These are phyloP conservation scores for Lithocarpus polystachyus DNA, from an alignment of 306 rosid species.

Conservation along the genomic window DNA sequence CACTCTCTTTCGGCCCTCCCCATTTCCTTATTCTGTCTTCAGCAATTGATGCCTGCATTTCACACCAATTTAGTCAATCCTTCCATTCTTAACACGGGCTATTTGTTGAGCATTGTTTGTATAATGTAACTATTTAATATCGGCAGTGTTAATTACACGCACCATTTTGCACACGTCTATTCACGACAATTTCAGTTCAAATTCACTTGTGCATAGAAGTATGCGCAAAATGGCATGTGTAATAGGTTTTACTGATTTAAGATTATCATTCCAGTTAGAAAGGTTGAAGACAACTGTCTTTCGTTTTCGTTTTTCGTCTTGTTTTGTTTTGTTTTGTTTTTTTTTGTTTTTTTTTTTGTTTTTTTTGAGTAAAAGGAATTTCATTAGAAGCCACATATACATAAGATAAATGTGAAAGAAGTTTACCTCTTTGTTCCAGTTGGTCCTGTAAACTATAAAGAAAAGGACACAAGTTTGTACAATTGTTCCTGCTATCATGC, in stretches of 20 bases:
- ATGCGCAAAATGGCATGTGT: too few species aligned
- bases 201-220: too few species aligned
- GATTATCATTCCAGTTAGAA: not conserved
- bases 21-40: constrained; percentile 47
- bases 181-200: too few species aligned
- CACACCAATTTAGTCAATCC: not conserved
- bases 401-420: too few species aligned
- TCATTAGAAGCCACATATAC: not conserved
- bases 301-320: too few species aligned
- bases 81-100: not conserved
- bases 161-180: too few species aligned
- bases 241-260: not conserved
- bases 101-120: not conserved
- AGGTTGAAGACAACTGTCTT: not conserved
- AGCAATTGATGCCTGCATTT: constrained; percentile 44
- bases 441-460: constrained; percentile 54
- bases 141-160: too few species aligned
- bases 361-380: too few species aligned
- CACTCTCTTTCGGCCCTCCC: constrained; percentile 31
- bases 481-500: constrained; percentile 69
- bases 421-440: constrained; percentile 71
- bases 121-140: too few species aligned
- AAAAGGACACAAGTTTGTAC: constrained; percentile 61
- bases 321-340: too few species aligned
- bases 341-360: too few species aligned